phyloP scores from a whole-genome alignment of 306 rosid species.

The Pterocarpus macrocarpus region DNA sequence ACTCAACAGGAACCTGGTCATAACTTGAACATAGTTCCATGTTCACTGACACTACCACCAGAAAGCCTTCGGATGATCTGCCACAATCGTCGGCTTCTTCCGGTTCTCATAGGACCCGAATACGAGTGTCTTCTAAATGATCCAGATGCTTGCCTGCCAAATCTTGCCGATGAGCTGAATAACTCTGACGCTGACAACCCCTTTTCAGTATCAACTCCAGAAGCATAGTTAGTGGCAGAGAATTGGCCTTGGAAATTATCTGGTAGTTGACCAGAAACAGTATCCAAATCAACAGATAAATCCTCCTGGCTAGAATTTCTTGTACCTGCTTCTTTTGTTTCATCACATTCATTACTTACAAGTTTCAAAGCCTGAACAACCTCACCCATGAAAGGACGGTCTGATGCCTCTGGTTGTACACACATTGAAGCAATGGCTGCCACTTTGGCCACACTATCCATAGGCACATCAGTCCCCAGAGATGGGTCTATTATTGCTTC shows the following conservation, averaged over 20 bases:
- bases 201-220: slow-evolving; percentile 60
- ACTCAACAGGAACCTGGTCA: slow-evolving; percentile 55
- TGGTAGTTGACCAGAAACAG: slow-evolving; percentile 59
- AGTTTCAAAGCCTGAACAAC: slow-evolving; percentile 96
- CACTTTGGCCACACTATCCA: slow-evolving; percentile 83
- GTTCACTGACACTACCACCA: slow-evolving; percentile 86
- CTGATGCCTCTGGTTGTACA: slow-evolving; percentile 94
- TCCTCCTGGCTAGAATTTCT: slow-evolving; percentile 62
- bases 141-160: slow-evolving; percentile 58
- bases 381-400: slow-evolving; percentile 97
- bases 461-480: slow-evolving; percentile 65
- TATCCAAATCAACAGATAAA: slow-evolving; percentile 57
- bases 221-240: slow-evolving; percentile 54
- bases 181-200: slow-evolving; percentile 67
- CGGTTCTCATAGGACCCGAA: slow-evolving; percentile 75
- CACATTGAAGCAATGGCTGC: slow-evolving; percentile 99
- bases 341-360: slow-evolving; percentile 80
- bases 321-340: slow-evolving; percentile 70
- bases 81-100: slow-evolving; percentile 74
- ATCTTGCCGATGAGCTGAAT: slow-evolving; percentile 65
- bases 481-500: slow-evolving; percentile 70
- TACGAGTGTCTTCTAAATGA: slow-evolving; percentile 81
- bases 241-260: slow-evolving; percentile 63
- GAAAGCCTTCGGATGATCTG: slow-evolving; percentile 70
- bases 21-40: slow-evolving; percentile 61